Conservation (phyloP, 345 rosid genomes). For the Dipteronia dyeriana region DNA sequence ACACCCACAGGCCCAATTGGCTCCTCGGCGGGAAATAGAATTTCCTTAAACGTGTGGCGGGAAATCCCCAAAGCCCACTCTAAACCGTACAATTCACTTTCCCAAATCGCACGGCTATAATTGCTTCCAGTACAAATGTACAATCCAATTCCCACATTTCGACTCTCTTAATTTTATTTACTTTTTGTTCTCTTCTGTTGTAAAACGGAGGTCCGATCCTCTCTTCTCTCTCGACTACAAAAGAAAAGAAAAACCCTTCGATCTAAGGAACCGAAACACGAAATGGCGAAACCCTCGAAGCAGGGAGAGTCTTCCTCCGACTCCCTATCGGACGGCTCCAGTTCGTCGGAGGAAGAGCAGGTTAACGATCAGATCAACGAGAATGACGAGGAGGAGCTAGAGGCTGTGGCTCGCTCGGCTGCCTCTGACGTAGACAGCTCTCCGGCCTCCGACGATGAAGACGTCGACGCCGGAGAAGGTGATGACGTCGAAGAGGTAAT, state of each 20-base stretch:
- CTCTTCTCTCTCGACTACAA: conserved; percentile 2
- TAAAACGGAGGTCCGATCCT: conserved; percentile 13
- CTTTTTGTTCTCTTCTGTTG: neutral
- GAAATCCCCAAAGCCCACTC: conserved; percentile 26
- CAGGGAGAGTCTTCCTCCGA: conserved; percentile 70
- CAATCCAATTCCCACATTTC: too few species aligned
- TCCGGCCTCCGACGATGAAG: conserved; percentile 47
- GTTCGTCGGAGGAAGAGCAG: conserved; percentile 70
- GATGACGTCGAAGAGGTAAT: conserved; percentile 57
- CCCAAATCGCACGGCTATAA: too few species aligned
- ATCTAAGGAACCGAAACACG: conserved; percentile 24
- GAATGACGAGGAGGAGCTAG: conserved; percentile 91
- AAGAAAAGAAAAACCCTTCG: conserved; percentile 40
- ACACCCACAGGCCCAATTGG: neutral
- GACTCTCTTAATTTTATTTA: too few species aligned
- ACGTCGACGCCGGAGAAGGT: conserved; percentile 24
- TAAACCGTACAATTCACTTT: neutral
- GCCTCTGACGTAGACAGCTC: conserved; percentile 49
- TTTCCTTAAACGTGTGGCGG: conserved; percentile 30
- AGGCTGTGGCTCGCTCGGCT: conserved; percentile 89
- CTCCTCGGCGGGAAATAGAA: conserved; percentile 31
- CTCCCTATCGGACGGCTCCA: conserved; percentile 50
- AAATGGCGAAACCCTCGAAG: conserved; percentile 56
- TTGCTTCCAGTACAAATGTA: neutral
- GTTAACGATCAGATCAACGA: conserved; percentile 63